phyloP scores from a whole-genome alignment of 2,329 filamentous ascomycete genomes.

The Sclerotinia sclerotiorum region DNA sequence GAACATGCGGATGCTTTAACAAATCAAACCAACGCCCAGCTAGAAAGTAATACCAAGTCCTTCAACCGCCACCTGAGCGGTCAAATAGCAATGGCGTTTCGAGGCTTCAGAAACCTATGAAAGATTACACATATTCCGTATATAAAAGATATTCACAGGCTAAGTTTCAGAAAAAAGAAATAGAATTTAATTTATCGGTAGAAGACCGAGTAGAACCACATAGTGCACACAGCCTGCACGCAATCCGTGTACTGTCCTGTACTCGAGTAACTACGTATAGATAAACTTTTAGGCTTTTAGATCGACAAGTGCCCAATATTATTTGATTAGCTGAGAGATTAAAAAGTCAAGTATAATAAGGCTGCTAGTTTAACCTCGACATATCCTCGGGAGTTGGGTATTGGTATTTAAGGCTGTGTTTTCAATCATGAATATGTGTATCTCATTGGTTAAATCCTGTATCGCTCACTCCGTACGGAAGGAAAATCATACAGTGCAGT shows the following conservation, averaged over 20 bases:
- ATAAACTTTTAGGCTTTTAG: background rate
- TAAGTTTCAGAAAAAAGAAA: background rate
- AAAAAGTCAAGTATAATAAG: background rate
- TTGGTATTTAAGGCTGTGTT: background rate
- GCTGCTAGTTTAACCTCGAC: background rate
- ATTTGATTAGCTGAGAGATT: background rate
- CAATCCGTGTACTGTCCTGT: background rate
- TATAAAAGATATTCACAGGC: background rate
- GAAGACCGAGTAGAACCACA: background rate
- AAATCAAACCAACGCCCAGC: background rate
- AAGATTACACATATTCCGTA: background rate
- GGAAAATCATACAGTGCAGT: fast-evolving
- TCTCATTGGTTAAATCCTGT: background rate
- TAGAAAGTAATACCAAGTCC: background rate
- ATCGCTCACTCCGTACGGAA: background rate
- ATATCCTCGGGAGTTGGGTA: background rate
- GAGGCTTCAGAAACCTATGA: background rate
- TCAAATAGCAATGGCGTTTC: background rate
- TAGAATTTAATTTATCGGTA: too few relatives aligned
- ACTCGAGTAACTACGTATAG: too few relatives aligned
- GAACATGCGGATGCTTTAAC: background rate
- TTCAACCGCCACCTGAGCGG: conserved; percentile 1
- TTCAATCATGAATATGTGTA: background rate
- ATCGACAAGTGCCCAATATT: background rate
- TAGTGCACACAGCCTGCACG: background rate